A percentile compares a stretch with the other conserved stretches of the same genome.
phyloP scores from a whole-genome alignment of 805 yeast species.

The Jamesozyma jinghongensis region DNA sequence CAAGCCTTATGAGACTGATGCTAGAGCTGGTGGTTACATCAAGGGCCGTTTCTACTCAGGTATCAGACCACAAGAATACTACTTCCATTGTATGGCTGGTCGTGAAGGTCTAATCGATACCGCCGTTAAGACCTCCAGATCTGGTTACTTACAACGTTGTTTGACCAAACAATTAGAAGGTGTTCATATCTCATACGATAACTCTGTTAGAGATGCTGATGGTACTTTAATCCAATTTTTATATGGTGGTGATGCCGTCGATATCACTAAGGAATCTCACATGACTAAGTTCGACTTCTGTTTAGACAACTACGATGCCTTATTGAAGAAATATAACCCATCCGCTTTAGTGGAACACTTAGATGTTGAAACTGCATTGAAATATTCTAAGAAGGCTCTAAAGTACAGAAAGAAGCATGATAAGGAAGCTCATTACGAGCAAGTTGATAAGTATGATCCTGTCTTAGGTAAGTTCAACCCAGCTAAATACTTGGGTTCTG shows the following conservation, averaged over 20 bases:
- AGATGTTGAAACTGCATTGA: slow-evolving; percentile 74
- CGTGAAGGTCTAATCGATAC: slow-evolving; percentile 99
- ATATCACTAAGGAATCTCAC: slow-evolving; percentile 89
- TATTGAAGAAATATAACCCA: slow-evolving; percentile 80
- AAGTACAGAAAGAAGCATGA: slow-evolving; percentile 61
- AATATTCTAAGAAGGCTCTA: slow-evolving; percentile 72
- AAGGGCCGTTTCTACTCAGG: slow-evolving; percentile 97
- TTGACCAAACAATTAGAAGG: slow-evolving; percentile 97
- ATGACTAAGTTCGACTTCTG: slow-evolving; percentile 91
- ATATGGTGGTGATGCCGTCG: slow-evolving; percentile 96
- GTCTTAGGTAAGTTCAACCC: slow-evolving; percentile 81
- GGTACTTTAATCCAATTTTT: slow-evolving; percentile 89
- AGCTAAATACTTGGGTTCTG: slow-evolving; percentile 83
- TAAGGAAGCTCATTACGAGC: slow-evolving; percentile 53
- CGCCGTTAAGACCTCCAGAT: slow-evolving; percentile 96
- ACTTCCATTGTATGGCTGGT: slow-evolving; percentile 99
- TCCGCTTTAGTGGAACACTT: slow-evolving; percentile 59
- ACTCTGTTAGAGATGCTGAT: slow-evolving; percentile 90
- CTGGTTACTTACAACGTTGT: slow-evolving; percentile 98
- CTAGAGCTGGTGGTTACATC: slow-evolving; percentile 97
- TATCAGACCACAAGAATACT: slow-evolving; percentile 95
- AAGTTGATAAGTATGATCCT: slow-evolving; percentile 70
- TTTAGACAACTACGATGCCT: slow-evolving; percentile 78
- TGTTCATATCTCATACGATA: slow-evolving; percentile 88
- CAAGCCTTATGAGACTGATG: slow-evolving; percentile 93